Conservation (phyloP, 352 stramenopile genomes). For the Saprolegnia diclina region DNA sequence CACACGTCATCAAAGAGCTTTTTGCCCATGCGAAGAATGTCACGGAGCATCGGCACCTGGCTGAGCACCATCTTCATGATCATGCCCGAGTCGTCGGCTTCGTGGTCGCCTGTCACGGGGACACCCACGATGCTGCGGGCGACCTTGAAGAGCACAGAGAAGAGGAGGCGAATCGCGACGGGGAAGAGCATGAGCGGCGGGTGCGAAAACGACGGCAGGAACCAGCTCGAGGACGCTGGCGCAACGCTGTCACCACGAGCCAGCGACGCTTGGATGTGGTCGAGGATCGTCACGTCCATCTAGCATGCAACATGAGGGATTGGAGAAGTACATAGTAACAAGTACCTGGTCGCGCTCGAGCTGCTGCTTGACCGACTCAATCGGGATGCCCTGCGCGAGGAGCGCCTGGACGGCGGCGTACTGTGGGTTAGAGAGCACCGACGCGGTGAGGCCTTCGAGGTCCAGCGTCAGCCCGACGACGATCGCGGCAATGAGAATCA, state of each 20-base stretch:
- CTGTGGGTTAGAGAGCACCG: conserved; percentile 34
- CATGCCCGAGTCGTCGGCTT: conserved; percentile 16
- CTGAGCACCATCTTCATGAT: conserved; percentile 17
- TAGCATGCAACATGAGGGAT: conserved; percentile 18
- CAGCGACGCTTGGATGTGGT: conserved; percentile 46
- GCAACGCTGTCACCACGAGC: conserved; percentile 5
- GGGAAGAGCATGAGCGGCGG: conserved; percentile 63
- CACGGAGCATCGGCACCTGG: conserved; percentile 12
- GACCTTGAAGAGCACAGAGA: conserved; percentile 26
- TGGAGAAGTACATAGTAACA: not conserved
- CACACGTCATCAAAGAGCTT: conserved; percentile 20
- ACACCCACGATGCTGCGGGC: not conserved
- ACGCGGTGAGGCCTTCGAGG: not conserved
- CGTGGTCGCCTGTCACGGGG: conserved; percentile 10
- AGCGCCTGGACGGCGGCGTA: conserved; percentile 61
- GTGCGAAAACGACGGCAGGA: conserved; percentile 45
- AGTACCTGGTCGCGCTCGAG: conserved; percentile 62
- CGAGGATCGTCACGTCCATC: conserved; percentile 35
- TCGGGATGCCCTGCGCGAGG: conserved; percentile 46
- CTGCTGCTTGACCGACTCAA: conserved; percentile 62
- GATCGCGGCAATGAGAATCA: conserved; percentile 34
- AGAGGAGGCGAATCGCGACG: conserved; percentile 48
- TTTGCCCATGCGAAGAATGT: conserved; percentile 16
- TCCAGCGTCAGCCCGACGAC: not conserved
- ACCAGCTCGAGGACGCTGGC: conserved; percentile 29